Evolutionary conservation across 371 early-diverging fungal species (phyloP).

Genomic region (Caulochytrium protostelioides): DNA sequence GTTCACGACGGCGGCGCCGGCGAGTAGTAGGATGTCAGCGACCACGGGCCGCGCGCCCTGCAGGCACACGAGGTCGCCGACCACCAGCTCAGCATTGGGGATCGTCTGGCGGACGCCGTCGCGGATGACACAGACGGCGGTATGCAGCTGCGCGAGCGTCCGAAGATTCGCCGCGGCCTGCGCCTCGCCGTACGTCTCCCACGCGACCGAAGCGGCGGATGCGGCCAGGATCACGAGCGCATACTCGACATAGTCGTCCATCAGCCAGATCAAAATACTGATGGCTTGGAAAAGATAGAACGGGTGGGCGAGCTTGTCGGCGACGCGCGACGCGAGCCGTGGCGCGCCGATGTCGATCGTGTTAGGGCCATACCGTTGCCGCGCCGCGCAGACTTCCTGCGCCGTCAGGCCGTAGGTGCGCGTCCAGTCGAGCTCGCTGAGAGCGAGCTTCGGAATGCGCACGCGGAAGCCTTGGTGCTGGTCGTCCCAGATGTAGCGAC

Average conservation of each 20-base stretch:
- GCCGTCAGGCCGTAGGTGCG: too few relatives aligned
- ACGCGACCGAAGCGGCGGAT: slow-evolving; percentile 8
- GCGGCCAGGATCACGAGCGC: slow-evolving; percentile 10
- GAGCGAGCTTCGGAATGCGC: too few relatives aligned
- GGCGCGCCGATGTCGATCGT: slow-evolving; percentile 8
- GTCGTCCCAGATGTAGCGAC: too few relatives aligned
- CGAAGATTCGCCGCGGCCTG: slow-evolving; percentile 10
- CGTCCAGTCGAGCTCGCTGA: too few relatives aligned
- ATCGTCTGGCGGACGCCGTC: slow-evolving; percentile 2
- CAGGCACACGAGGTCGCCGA: slow-evolving; percentile 10
- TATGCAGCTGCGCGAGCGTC: slow-evolving; percentile 1
- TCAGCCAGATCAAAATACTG: slow-evolving; percentile 40
- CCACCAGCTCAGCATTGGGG: slow-evolving; percentile 6
- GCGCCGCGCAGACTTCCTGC: too few relatives aligned
- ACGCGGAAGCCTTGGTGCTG: too few relatives aligned
- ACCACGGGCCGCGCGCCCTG: slow-evolving; percentile 1
- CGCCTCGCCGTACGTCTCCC: slow-evolving; percentile 15
- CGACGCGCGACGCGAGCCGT: slow-evolving; percentile 6
- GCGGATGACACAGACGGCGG: slow-evolving; percentile 5
- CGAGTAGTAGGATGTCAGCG: slow-evolving; percentile 26
- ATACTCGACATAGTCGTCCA: slow-evolving; percentile 11
- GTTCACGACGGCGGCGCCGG: slow-evolving; percentile 49
- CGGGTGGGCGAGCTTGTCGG: slow-evolving; percentile 19
- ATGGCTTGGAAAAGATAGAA: slow-evolving; percentile 61
- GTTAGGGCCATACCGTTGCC: slow-evolving; percentile 12